Evolutionary conservation across 2,329 filamentous ascomycete genomes (phyloP).

Genomic region (Colletotrichum ledebouriae): DNA sequence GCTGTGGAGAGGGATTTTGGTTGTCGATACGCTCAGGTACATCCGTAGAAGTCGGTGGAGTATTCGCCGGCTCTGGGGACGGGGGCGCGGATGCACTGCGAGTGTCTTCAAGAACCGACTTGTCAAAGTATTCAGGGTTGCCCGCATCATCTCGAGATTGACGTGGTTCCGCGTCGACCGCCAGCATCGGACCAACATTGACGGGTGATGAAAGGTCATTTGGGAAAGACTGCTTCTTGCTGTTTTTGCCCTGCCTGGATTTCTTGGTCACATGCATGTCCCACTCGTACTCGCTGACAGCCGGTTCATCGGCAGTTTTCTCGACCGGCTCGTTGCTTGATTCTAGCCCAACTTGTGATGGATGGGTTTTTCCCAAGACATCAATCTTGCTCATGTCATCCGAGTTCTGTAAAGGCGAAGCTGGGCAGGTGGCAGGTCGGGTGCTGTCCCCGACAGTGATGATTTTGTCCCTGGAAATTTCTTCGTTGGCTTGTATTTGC

Average conservation of each 20-base stretch:
- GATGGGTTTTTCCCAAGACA: not conserved
- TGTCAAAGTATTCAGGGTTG: slow-evolving; percentile 20
- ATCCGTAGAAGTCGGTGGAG: slow-evolving; percentile 8
- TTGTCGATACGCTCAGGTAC: not conserved
- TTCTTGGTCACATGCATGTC: slow-evolving; percentile 29
- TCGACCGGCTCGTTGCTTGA: not conserved
- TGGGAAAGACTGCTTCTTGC: slow-evolving; percentile 46
- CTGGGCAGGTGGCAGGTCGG: too few species aligned
- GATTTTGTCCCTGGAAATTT: too few species aligned
- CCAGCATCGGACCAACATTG: not conserved
- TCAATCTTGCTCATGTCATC: not conserved
- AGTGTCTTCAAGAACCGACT: slow-evolving; percentile 6
- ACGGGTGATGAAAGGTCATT: not conserved
- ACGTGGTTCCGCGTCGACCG: not conserved
- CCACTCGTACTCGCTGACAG: slow-evolving; percentile 35
- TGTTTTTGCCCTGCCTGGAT: slow-evolving; percentile 48
- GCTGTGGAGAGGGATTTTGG: slow-evolving; percentile 35
- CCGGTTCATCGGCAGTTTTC: not conserved
- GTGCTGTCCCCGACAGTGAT: too few species aligned
- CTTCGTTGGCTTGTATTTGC: too few species aligned
- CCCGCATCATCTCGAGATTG: slow-evolving; percentile 1
- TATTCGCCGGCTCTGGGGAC: slow-evolving; percentile 21
- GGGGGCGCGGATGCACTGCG: slow-evolving; percentile 20
- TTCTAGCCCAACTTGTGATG: not conserved
- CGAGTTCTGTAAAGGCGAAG: not conserved